Conservation (phyloP, 257 asterid species). For the Solanum appendiculatum region DNA sequence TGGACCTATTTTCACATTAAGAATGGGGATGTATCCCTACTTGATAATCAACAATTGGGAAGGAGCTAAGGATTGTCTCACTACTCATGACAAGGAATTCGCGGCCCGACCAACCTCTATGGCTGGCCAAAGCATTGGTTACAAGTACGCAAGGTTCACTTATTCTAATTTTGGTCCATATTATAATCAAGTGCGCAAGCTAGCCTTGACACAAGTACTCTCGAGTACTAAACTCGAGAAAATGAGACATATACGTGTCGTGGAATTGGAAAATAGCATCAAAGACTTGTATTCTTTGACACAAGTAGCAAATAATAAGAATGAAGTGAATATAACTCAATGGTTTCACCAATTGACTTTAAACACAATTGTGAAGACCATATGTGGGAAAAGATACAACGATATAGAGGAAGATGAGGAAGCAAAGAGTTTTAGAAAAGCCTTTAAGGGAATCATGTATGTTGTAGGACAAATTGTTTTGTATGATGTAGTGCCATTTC, state of each 20-base stretch:
- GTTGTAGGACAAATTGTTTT: constrained; percentile 21
- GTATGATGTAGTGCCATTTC: constrained; percentile 28
- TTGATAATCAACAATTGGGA: constrained; percentile 37
- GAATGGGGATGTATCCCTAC: constrained; percentile 20
- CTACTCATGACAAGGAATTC: constrained; percentile 32
- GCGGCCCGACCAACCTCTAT: constrained; percentile 26
- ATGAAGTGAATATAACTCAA: constrained; percentile 19
- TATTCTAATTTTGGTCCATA: constrained; percentile 30
- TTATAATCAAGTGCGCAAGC: constrained; percentile 43
- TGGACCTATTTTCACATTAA: constrained; percentile 38
- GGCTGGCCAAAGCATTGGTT: constrained; percentile 32
- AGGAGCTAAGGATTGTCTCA: constrained; percentile 48
- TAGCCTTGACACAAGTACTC: constrained; percentile 33
- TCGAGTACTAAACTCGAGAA: constrained; percentile 30
- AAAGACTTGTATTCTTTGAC: constrained; percentile 4
- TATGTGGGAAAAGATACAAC: constrained; percentile 34
- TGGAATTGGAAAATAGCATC: constrained; percentile 2
- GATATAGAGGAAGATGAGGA: not conserved
- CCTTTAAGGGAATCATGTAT: constrained; percentile 22
- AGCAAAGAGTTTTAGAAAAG: constrained; percentile 9
- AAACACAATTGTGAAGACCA: constrained; percentile 22
- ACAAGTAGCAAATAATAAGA: not conserved
- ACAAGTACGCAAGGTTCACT: constrained; percentile 33
- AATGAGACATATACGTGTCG: constrained; percentile 17
- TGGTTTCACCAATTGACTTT: constrained; percentile 28